A percentile compares a stretch with the other conserved stretches of the same genome.
These are phyloP conservation scores for Myxozyma nipponensis DNA, from an alignment of 805 yeast genomes.

Conservation along the genomic window DNA sequence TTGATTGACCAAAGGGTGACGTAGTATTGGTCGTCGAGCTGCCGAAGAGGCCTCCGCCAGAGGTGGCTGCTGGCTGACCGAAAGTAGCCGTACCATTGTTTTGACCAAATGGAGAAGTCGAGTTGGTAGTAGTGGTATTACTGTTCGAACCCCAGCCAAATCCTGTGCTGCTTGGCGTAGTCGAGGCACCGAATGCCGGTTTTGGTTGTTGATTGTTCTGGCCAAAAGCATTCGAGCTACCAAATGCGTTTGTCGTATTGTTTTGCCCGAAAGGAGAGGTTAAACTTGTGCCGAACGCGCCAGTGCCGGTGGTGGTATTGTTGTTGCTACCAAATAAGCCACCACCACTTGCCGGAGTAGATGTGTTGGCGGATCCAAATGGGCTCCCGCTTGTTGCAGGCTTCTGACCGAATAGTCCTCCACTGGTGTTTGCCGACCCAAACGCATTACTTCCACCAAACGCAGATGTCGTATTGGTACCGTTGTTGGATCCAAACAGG, in stretches of 20 bases:
- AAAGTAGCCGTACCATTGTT: slow-evolving; percentile 34
- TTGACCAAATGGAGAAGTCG: slow-evolving; percentile 36
- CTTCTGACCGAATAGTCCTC: slow-evolving; percentile 29
- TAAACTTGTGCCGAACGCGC: slow-evolving; percentile 29
- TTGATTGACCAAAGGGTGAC: slow-evolving; percentile 21
- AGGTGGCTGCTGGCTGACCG: slow-evolving; percentile 38
- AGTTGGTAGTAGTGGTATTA: slow-evolving; percentile 3
- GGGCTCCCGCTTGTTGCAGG: slow-evolving; percentile 16
- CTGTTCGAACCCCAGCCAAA: slow-evolving; percentile 35
- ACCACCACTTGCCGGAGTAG: slow-evolving; percentile 14
- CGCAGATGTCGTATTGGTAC: slow-evolving; percentile 19
- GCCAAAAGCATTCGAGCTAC: slow-evolving; percentile 36
- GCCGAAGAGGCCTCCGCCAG: slow-evolving; percentile 26
- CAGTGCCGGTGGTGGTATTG: slow-evolving; percentile 13
- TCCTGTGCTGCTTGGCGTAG: slow-evolving; percentile 12
- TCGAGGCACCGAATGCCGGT: slow-evolving; percentile 26
- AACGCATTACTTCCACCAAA: slow-evolving; percentile 22
- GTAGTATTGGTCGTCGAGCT: slow-evolving; percentile 5
- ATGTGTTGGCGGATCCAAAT: slow-evolving; percentile 20
- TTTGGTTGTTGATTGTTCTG: slow-evolving; percentile 31
- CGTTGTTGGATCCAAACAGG: slow-evolving; percentile 43
- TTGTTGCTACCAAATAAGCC: slow-evolving; percentile 28
- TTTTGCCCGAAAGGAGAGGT: slow-evolving; percentile 42
- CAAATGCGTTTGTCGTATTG: slow-evolving; percentile 40
- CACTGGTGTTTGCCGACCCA: slow-evolving; percentile 29